A percentile compares a stretch with the other conserved stretches of the same genome.
Conservation (phyloP, 768 basidiomycete species). For the Flagelloscypha sp. region DNA sequence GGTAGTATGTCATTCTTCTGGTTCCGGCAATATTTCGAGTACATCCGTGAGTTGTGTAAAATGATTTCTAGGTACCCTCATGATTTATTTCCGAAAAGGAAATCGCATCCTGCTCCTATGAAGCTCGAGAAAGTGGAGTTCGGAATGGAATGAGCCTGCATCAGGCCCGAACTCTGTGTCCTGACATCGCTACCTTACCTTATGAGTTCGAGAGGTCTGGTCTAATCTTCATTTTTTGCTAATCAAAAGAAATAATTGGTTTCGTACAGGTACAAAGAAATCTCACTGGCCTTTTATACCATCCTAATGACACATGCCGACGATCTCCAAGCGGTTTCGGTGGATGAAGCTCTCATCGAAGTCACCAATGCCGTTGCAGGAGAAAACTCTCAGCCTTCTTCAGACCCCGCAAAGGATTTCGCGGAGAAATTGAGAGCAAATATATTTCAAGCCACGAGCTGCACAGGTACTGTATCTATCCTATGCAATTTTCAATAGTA, state of each 20-base stretch:
- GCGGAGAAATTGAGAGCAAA: constrained; percentile 77
- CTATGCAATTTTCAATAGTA: background rate
- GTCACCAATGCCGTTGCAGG: constrained; percentile 52
- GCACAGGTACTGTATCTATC: constrained; percentile 54
- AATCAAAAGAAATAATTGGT: background rate
- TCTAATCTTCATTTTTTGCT: constrained; percentile 2
- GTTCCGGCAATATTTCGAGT: constrained; percentile 58
- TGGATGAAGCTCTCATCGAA: constrained; percentile 93
- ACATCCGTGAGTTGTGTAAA: no score
- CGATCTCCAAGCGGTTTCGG: constrained; percentile 89
- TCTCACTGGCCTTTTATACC: constrained; percentile 85
- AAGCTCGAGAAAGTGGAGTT: constrained; percentile 81
- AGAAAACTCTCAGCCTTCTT: constrained; percentile 16
- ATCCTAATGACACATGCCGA: constrained; percentile 86
- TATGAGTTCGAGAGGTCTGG: constrained; percentile 88
- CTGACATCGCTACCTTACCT: constrained; percentile 66
- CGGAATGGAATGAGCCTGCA: constrained; percentile 93
- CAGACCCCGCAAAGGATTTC: constrained; percentile 65
- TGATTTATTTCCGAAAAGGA: no score
- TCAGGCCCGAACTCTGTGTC: constrained; percentile 72
- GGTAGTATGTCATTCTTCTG: constrained; percentile 94
- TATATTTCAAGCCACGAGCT: constrained; percentile 71
- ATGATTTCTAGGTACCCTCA: no score
- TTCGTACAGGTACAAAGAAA: constrained; percentile 64
- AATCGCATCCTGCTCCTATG: constrained; percentile 91